Evolutionary conservation across 2,329 filamentous ascomycete species (phyloP).

Genomic region (Aspergillus sojae): DNA sequence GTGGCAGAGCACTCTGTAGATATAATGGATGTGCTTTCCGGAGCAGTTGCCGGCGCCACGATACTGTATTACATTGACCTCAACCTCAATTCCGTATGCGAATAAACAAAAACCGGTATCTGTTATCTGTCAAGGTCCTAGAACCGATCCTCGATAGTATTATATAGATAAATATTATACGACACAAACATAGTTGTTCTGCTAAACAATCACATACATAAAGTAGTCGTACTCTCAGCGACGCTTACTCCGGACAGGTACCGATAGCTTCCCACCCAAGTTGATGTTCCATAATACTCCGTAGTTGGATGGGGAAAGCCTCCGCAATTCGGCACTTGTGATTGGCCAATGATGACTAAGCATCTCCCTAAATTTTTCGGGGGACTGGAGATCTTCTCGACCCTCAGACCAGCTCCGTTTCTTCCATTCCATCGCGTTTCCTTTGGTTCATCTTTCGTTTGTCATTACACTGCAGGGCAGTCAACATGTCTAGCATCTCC

Average conservation of each 20-base stretch:
- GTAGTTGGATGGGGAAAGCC: neutral
- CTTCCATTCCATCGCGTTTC: conserved; percentile 32
- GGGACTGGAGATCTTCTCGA: conserved; percentile 15
- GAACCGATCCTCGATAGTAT: neutral
- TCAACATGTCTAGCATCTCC: conserved; percentile 78
- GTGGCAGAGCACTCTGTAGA: neutral
- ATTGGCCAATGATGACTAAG: conserved; percentile 46
- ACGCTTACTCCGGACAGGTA: neutral
- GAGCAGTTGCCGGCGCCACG: neutral
- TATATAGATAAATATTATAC: neutral
- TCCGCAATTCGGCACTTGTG: conserved; percentile 33
- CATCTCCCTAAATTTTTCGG: conserved; percentile 39
- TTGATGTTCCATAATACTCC: neutral
- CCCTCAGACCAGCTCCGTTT: conserved; percentile 18
- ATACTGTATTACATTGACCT: neutral
- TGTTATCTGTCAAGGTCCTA: neutral
- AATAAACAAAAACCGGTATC: too few species aligned
- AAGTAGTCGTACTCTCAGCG: neutral
- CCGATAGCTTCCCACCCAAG: neutral
- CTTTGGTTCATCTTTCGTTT: conserved; percentile 31
- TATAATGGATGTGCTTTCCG: neutral
- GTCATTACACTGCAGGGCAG: conserved; percentile 34
- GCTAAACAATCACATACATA: neutral
- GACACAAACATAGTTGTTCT: too few species aligned
- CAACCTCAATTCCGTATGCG: neutral